Evolutionary conservation across 495 filamentous ascomycete genomes (phyloP).

Genomic region (Podospora pseudoanserina): DNA sequence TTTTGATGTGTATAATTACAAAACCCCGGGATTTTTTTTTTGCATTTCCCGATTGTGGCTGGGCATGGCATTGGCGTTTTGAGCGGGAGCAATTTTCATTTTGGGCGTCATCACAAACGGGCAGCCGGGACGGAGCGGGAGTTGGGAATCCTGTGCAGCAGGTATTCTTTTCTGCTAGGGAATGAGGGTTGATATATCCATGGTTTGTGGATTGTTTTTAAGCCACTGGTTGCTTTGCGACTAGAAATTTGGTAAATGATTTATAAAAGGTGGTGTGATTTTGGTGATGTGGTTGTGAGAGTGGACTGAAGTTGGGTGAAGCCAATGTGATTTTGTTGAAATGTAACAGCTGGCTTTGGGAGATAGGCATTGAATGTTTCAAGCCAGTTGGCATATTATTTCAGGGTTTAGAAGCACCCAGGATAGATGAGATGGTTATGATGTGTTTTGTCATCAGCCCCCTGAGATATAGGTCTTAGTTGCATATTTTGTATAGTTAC

Average conservation of each 20-base stretch:
- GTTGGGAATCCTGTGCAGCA: background rate
- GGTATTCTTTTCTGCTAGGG: background rate
- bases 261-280: background rate
- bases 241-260: background rate
- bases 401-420: too few species aligned
- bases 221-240: background rate
- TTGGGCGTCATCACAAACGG: background rate
- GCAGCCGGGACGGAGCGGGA: background rate
- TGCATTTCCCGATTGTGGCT: background rate
- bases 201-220: background rate
- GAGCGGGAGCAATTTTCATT: background rate
- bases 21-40: background rate
- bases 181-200: background rate
- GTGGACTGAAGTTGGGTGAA: background rate
- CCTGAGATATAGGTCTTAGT: background rate
- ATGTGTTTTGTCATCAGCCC: too few species aligned
- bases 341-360: too few species aligned
- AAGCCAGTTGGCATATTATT: too few species aligned
- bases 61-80: background rate
- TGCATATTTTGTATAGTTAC: background rate
- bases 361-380: too few species aligned
- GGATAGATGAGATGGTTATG: too few species aligned
- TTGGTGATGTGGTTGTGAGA: too few species aligned
- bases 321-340: background rate
- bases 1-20: background rate